These are phyloP conservation scores for Sechiopsis laciniata DNA, from an alignment of 306 rosid genomes.

Conservation along the genomic window DNA sequence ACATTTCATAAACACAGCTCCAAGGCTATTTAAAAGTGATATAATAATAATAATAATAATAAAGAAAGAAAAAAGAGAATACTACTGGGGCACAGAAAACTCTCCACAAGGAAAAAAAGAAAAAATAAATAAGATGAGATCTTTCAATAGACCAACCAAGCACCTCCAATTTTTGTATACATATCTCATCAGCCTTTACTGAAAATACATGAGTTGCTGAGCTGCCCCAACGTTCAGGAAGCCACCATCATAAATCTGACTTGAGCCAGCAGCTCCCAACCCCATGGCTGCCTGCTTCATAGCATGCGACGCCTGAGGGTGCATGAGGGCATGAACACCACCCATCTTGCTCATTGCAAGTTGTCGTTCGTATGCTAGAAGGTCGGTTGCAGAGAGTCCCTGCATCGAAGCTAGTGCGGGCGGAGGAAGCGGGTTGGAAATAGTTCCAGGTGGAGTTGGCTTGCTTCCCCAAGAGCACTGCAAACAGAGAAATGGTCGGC, in stretches of 20 bases:
- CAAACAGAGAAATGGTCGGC: neutral
- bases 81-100: constrained; percentile 38
- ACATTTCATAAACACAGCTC: constrained; percentile 11
- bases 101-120: constrained; percentile 32
- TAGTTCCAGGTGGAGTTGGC: constrained; percentile 89
- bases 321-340: constrained; percentile 78
- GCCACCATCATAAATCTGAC: constrained; percentile 55
- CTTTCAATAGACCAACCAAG: constrained; percentile 24
- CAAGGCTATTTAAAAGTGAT: neutral
- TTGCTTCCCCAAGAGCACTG: constrained; percentile 99
- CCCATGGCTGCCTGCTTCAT: constrained; percentile 80
- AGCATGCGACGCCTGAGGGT: constrained; percentile 72
- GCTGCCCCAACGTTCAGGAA: constrained; percentile 40
- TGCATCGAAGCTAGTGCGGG: constrained; percentile 69
- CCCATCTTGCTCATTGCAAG: constrained; percentile 91
- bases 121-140: constrained; percentile 33
- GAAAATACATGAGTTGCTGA: constrained; percentile 82
- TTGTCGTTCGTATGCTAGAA: constrained; percentile 72
- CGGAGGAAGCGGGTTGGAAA: constrained; percentile 90
- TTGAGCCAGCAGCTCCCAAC: constrained; percentile 62
- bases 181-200: constrained; percentile 29
- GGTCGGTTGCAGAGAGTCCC: constrained; percentile 63
- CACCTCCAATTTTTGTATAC: constrained; percentile 17
- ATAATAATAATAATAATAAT: neutral
- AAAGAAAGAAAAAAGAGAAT: neutral